These are phyloP conservation scores for Amanita molliuscula DNA, from an alignment of 768 basidiomycete genomes.

Conservation along the genomic window DNA sequence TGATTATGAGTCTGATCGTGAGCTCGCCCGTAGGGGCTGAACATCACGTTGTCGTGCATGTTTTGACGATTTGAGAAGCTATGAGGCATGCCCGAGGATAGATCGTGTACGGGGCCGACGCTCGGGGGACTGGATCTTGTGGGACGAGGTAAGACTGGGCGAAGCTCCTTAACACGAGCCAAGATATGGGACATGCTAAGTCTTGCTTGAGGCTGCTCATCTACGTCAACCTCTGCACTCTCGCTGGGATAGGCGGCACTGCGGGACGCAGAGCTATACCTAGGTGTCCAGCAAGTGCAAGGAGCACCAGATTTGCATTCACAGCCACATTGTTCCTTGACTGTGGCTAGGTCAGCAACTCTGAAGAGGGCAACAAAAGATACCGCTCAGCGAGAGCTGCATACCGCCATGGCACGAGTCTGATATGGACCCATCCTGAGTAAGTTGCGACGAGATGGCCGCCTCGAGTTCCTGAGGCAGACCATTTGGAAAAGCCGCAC, in stretches of 20 bases:
- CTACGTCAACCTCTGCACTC: background rate
- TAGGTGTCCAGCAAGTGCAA: slow-evolving; percentile 52
- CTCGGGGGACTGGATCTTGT: slow-evolving; percentile 13
- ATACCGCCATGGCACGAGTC: slow-evolving; percentile 62
- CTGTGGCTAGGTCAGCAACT: slow-evolving; percentile 38
- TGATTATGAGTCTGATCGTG: slow-evolving; percentile 36
- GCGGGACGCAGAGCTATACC: slow-evolving; percentile 29
- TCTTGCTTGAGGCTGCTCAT: background rate
- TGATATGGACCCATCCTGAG: slow-evolving; percentile 38
- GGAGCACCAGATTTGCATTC: slow-evolving; percentile 40
- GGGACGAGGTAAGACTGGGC: slow-evolving; percentile 64
- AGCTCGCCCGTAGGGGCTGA: slow-evolving; percentile 61
- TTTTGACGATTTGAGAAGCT: slow-evolving; percentile 34
- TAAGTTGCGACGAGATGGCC: slow-evolving; percentile 37
- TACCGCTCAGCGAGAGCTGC: slow-evolving; percentile 37
- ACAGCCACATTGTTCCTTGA: slow-evolving; percentile 23
- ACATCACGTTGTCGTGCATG: slow-evolving; percentile 32
- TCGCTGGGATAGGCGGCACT: slow-evolving; percentile 12
- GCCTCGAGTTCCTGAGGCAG: slow-evolving; percentile 61
- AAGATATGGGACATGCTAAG: slow-evolving; percentile 32
- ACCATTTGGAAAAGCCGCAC: slow-evolving; percentile 76
- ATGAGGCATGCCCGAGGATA: slow-evolving; percentile 34
- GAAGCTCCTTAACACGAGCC: slow-evolving; percentile 52
- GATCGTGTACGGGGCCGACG: slow-evolving; percentile 33
- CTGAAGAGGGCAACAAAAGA: slow-evolving; percentile 21